Evolutionary conservation across 1,284 basidiomycete species (phyloP).

Genomic region (Grifola frondosa): DNA sequence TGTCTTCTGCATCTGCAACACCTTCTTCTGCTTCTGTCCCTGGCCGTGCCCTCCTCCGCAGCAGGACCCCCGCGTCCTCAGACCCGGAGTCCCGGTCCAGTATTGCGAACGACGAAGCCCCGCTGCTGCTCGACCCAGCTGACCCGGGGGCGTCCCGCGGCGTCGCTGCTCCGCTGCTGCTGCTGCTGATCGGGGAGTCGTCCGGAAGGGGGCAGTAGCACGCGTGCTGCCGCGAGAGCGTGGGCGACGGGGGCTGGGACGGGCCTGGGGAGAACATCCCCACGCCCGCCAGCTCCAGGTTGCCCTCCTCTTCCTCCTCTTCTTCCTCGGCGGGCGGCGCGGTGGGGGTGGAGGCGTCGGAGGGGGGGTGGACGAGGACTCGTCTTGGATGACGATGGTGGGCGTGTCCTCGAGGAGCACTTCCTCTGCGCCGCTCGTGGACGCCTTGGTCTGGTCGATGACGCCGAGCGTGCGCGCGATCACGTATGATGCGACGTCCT

Average conservation of each 20-base stretch:
- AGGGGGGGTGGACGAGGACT: slow-evolving; percentile 12
- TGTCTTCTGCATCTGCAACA: slow-evolving; percentile 7
- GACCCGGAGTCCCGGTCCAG: slow-evolving; percentile 34
- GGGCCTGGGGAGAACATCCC: slow-evolving; percentile 69
- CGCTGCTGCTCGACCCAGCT: slow-evolving; percentile 29
- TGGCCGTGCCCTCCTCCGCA: slow-evolving; percentile 23
- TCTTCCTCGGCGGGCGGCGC: slow-evolving; percentile 43
- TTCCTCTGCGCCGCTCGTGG: slow-evolving; percentile 50
- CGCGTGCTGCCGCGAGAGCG: slow-evolving; percentile 35
- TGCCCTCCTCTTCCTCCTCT: slow-evolving; percentile 45
- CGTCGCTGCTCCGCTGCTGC: slow-evolving; percentile 11
- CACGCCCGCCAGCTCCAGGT: slow-evolving; percentile 61
- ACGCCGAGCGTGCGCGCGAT: slow-evolving; percentile 81
- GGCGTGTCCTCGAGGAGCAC: slow-evolving; percentile 16
- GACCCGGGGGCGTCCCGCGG: slow-evolving; percentile 16
- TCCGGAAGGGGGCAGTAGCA: slow-evolving; percentile 15
- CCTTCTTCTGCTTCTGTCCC: slow-evolving; percentile 20
- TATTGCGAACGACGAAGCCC: slow-evolving; percentile 30
- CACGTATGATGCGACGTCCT: slow-evolving; percentile 80
- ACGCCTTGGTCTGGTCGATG: slow-evolving; percentile 67
- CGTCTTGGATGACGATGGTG: slow-evolving; percentile 25
- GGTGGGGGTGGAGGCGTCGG: slow-evolving; percentile 5
- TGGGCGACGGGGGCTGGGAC: slow-evolving; percentile 65
- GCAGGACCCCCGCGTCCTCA: slow-evolving; percentile 30
- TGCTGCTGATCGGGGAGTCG: slow-evolving; percentile 1